Evolutionary conservation across 768 basidiomycete genomes (phyloP).

Genomic region (Hericium rajendrae): DNA sequence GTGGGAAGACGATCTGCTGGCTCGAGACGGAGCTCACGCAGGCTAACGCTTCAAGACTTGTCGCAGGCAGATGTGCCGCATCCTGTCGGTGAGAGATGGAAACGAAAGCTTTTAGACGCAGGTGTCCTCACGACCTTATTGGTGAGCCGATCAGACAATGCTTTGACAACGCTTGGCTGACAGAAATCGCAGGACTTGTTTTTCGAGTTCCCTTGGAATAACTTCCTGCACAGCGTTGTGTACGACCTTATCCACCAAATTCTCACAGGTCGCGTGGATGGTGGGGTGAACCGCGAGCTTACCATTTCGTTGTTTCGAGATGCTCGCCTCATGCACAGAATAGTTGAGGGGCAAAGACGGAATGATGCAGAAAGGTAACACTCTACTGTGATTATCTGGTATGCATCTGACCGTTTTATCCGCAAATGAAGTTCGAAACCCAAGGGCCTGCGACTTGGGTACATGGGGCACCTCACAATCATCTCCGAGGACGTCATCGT

Average conservation of each 20-base stretch:
- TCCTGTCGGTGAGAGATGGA: slow-evolving; percentile 72
- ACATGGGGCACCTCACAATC: slow-evolving; percentile 94
- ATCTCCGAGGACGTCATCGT: slow-evolving; percentile 92
- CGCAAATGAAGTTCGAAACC: slow-evolving; percentile 44
- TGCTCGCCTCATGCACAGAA: slow-evolving; percentile 70
- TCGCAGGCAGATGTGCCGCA: slow-evolving; percentile 28
- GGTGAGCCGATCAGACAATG: slow-evolving; percentile 35
- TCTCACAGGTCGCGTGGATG: slow-evolving; percentile 77
- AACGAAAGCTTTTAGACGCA: slow-evolving; percentile 65
- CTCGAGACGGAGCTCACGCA: slow-evolving; percentile 49
- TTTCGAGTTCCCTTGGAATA: slow-evolving; percentile 95
- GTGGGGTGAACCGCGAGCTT: slow-evolving; percentile 78
- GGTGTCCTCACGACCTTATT: slow-evolving; percentile 68
- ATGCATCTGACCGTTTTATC: neutral
- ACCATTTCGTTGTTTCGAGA: slow-evolving; percentile 81
- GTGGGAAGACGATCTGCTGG: slow-evolving; percentile 25
- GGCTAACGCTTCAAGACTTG: slow-evolving; percentile 27
- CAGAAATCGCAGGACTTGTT: slow-evolving; percentile 64
- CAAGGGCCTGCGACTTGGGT: slow-evolving; percentile 76
- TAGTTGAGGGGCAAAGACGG: slow-evolving; percentile 74
- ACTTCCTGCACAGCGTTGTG: slow-evolving; percentile 92
- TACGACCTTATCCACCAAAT: slow-evolving; percentile 96
- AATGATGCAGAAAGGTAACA: slow-evolving; percentile 69
- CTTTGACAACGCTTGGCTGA: neutral
- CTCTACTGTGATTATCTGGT: slow-evolving; percentile 9